Percentiles rank a stretch among this genome's conserved stretches.
Evolutionary conservation across 768 basidiomycete genomes (phyloP).

Genomic region (Macrolepiota fuliginosa): DNA sequence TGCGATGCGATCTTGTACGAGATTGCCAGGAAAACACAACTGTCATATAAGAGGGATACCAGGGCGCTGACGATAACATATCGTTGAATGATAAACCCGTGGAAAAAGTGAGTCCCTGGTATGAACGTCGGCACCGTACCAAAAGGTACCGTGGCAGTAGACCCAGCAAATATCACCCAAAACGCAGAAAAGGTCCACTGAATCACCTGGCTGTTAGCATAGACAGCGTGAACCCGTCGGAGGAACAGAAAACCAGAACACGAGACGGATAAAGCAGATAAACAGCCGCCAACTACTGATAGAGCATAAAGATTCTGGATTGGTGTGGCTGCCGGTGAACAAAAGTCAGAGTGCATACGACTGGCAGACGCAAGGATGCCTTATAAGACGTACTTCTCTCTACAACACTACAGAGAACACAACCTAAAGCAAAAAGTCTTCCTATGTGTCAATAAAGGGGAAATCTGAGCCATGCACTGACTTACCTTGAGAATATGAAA

Average conservation of each 20-base stretch:
- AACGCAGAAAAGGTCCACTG: constrained; percentile 23
- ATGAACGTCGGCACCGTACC: constrained; percentile 17
- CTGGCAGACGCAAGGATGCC: background rate
- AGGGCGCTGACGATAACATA: no score
- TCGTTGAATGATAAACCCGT: constrained; percentile 20
- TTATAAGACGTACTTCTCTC: background rate
- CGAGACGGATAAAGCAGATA: background rate
- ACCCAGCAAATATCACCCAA: constrained; percentile 24
- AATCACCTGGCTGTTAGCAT: constrained; percentile 18
- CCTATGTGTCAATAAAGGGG: background rate
- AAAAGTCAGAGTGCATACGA: background rate
- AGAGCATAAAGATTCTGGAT: background rate
- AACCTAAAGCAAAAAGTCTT: background rate
- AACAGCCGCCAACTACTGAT: background rate
- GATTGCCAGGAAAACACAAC: background rate
- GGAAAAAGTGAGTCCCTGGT: constrained; percentile 31
- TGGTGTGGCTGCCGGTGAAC: background rate
- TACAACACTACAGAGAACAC: background rate
- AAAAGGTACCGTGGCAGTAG: constrained; percentile 22
- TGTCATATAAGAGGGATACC: no score
- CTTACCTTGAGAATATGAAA: constrained; percentile 2
- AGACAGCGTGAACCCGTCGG: constrained; percentile 29
- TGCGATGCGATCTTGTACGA: background rate
- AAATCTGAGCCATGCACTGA: background rate
- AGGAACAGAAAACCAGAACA: constrained; percentile 27